These are phyloP conservation scores for Paratinospora sagittata DNA, from an alignment of 164 flowering plant species.

Conservation along the genomic window DNA sequence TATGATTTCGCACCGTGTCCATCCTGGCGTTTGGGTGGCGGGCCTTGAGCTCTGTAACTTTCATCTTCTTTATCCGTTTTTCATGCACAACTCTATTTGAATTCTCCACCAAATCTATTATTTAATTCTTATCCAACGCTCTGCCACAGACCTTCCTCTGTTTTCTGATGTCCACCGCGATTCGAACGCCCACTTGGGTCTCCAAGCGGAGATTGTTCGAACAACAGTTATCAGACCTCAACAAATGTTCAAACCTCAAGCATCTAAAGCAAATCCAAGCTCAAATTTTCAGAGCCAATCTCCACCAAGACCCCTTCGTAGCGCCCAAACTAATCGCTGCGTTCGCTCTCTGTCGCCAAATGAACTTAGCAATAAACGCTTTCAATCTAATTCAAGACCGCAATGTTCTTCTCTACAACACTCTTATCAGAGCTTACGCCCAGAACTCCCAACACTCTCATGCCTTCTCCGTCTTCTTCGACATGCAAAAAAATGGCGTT, in stretches of 20 bases:
- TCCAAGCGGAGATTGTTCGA: constrained; percentile 58
- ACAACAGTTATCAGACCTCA: constrained; percentile 52
- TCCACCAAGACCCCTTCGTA: constrained; percentile 50
- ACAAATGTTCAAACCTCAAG: constrained; percentile 47
- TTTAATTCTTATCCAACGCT: too few relatives aligned
- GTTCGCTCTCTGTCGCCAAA: constrained; percentile 52
- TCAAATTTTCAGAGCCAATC: constrained; percentile 49
- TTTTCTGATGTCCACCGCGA: too few relatives aligned
- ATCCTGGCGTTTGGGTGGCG: too few relatives aligned
- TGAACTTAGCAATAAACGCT: constrained; percentile 35
- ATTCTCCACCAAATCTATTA: too few relatives aligned
- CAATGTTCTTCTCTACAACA: constrained; percentile 49
- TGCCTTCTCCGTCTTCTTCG: constrained; percentile 46
- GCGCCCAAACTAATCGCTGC: constrained; percentile 66
- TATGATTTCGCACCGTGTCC: too few relatives aligned
- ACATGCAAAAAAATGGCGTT: constrained; percentile 45
- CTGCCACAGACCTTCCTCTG: too few relatives aligned
- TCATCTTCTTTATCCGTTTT: too few relatives aligned
- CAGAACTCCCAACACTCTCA: constrained; percentile 33
- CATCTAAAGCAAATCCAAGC: constrained; percentile 62
- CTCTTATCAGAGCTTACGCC: constrained; percentile 55
- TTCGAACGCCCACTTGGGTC: constrained; percentile 58
- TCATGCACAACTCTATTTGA: too few relatives aligned
- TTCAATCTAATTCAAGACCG: constrained; percentile 48
- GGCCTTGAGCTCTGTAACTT: too few relatives aligned